Base-by-base conservation (phyloP, 208 protist species). In the Crithidia sp. region DNA sequence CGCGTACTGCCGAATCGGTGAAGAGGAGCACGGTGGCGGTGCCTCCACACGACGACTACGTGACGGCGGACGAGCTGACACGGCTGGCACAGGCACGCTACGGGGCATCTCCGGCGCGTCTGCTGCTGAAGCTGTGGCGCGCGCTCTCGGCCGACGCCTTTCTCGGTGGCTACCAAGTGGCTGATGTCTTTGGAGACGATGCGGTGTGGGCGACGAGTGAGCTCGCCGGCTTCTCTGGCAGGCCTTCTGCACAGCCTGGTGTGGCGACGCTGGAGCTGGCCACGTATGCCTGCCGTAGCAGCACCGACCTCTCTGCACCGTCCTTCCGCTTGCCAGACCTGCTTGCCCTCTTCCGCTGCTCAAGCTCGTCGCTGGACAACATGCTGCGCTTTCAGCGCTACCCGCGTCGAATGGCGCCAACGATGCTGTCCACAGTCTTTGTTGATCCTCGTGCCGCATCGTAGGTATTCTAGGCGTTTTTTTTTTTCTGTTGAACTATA, bases 41-140 rank as follows among this genome's bases (percentile, higher is more conserved):
- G 28, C 28, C 28, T 28, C 28, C 28, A 28, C 28, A 28, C 28
- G 5, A 16, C 8, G n/a, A 40, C 28, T 36, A 17, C 12, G 9
- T 17, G 12, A 37, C 36, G 10, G 6, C 56, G 19, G 41, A 78
- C 52, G 74, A 67, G 58, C 64, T 79, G 9, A 70, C 67, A 10
- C 72, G 54, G 2, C 47, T 69, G 36, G 62, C 68, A n/a, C 55
- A 63, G 61, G 44, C 62, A 2, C 69, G 64, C 50, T 77, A 68
- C 61, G 76, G 60, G 0, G 76, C 67, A 0, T 76, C 70, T 0
- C 70, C 72, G n/a, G 77, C 71, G 3, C 71, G 80, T 36, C 67
- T 85, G 7, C 54, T 92, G 50, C 50, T 89, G 10, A 79, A 81
- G 49, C 75, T 92, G 47, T 92, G 87, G 87, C 53, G 71, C 12